These are phyloP conservation scores for Murraya koenigii DNA, from an alignment of 345 rosid genomes.

Conservation along the genomic window DNA sequence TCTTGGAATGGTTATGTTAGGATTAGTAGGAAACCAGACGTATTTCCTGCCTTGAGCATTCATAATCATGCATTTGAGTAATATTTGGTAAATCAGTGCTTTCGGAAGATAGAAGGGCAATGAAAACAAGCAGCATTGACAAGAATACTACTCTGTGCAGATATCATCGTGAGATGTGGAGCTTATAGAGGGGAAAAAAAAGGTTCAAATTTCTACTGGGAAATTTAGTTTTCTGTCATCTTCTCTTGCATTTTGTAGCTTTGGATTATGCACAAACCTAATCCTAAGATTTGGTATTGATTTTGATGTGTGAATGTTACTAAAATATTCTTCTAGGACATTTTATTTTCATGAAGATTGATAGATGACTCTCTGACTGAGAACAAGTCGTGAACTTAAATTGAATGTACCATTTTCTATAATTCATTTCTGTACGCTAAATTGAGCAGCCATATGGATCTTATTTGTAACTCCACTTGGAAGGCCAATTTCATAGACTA, in stretches of 20 bases:
- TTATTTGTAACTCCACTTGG: background rate
- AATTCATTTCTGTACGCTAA: too few relatives aligned
- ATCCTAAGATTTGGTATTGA: background rate
- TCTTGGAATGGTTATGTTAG: background rate
- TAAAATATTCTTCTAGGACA: background rate
- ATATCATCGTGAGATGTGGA: background rate
- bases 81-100: background rate
- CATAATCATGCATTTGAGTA: background rate
- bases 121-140: background rate
- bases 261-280: background rate
- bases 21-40: background rate
- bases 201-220: too few relatives aligned
- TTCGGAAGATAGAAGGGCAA: background rate
- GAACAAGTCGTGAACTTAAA: too few relatives aligned
- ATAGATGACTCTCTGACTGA: too few relatives aligned
- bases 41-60: background rate
- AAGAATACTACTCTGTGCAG: background rate
- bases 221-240: background rate
- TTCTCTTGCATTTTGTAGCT: background rate
- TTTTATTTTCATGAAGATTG: background rate
- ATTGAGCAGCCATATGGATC: too few relatives aligned
- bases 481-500: background rate
- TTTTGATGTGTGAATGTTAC: background rate
- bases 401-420: background rate
- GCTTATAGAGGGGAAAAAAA: too few relatives aligned